phyloP scores from a whole-genome alignment of 106 monocot genomes.

The Allium cepa region DNA sequence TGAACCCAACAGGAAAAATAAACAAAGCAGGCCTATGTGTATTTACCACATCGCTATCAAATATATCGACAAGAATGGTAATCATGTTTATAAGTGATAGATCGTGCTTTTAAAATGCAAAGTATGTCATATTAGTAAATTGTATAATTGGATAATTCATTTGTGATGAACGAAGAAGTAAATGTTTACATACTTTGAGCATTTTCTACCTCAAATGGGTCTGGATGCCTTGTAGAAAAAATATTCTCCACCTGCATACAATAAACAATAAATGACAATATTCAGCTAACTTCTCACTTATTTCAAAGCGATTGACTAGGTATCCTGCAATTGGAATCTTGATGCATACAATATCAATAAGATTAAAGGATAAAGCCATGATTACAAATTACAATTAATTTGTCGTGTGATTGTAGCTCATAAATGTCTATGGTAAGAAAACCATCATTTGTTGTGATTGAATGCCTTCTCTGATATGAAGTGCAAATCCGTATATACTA shows the following conservation, averaged over 20 bases:
- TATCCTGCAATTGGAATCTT: too few relatives aligned
- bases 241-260: slow-evolving; percentile 59
- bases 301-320: too few relatives aligned
- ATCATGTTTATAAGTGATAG: slow-evolving; percentile 73
- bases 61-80: slow-evolving; percentile 59
- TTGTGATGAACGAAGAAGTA: too few relatives aligned
- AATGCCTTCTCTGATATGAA: too few relatives aligned
- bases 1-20: background rate
- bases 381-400: too few relatives aligned
- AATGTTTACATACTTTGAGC: slow-evolving; percentile 35
- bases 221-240: slow-evolving; percentile 33
- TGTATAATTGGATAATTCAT: background rate
- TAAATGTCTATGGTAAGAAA: too few relatives aligned
- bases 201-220: slow-evolving; percentile 53
- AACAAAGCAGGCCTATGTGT: slow-evolving; percentile 6
- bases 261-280: background rate
- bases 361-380: too few relatives aligned
- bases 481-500: too few relatives aligned
- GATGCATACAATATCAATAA: too few relatives aligned
- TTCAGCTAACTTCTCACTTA: too few relatives aligned
- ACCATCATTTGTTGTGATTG: too few relatives aligned
- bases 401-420: too few relatives aligned
- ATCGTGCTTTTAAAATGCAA: slow-evolving; percentile 73
- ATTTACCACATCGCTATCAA: slow-evolving; percentile 86
- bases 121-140: background rate